Percentiles rank a stretch among this genome's conserved stretches.
These are phyloP conservation scores for Zhuliangozyma blackwelliae DNA, from an alignment of 1,139 yeast species.

Conservation along the genomic window DNA sequence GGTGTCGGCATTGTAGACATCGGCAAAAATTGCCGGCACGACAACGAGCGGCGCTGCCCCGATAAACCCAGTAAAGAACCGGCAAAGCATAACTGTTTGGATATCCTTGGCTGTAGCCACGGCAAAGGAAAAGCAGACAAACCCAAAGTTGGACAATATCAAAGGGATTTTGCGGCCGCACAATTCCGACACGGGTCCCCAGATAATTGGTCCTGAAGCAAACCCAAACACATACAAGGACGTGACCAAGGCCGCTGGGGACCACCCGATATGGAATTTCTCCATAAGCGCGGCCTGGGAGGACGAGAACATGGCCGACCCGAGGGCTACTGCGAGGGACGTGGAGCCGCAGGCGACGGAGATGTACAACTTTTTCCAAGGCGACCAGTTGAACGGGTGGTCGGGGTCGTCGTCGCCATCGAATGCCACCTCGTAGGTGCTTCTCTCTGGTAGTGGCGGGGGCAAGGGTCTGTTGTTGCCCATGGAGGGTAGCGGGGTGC, in stretches of 20 bases:
- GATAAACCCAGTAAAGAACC: constrained; percentile 38
- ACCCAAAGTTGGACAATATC: constrained; percentile 26
- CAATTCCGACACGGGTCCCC: constrained; percentile 40
- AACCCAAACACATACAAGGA: constrained; percentile 42
- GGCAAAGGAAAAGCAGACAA: constrained; percentile 33
- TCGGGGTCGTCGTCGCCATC: constrained; percentile 49
- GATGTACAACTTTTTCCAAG: constrained; percentile 21
- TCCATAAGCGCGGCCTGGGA: constrained; percentile 19
- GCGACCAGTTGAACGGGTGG: constrained; percentile 47
- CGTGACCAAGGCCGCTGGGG: constrained; percentile 35
- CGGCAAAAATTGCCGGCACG: constrained; percentile 40
- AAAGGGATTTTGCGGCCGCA: constrained; percentile 33
- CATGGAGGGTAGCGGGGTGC: constrained; percentile 32
- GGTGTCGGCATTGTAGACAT: constrained; percentile 25
- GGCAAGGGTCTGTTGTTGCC: constrained; percentile 35
- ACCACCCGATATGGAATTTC: constrained; percentile 26
- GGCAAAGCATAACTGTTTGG: constrained; percentile 36
- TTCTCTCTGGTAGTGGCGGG: constrained; percentile 28
- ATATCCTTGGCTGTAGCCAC: constrained; percentile 35
- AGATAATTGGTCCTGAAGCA: constrained; percentile 40
- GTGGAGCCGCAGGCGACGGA: constrained; percentile 24
- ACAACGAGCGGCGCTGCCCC: constrained; percentile 41
- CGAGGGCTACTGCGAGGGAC: constrained; percentile 44
- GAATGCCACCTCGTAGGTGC: constrained; percentile 31
- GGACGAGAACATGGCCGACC: constrained; percentile 38